A percentile compares a stretch with the other conserved stretches of the same genome.
Evolutionary conservation across 2,329 filamentous ascomycete genomes (phyloP).

Genomic region (Zasmidium angulare): DNA sequence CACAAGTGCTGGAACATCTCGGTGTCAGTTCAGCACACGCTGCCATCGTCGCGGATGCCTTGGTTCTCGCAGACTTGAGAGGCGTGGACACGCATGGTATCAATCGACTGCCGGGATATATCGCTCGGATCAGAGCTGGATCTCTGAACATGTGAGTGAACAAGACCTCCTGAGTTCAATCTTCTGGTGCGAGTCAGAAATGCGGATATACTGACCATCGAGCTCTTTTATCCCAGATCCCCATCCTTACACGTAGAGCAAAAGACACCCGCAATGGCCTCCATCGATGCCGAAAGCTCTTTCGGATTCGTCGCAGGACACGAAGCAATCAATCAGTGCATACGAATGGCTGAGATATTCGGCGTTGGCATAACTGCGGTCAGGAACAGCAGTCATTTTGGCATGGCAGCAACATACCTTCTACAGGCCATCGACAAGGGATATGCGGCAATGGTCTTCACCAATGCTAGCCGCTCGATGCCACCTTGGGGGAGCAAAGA

Average conservation of each 20-base stretch:
- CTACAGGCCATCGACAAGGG: constrained; percentile 69
- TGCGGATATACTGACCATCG: too few species aligned
- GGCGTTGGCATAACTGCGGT: background rate
- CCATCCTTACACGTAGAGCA: background rate
- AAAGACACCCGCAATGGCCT: background rate
- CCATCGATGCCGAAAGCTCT: background rate
- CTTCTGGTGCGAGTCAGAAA: too few species aligned
- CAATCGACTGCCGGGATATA: background rate
- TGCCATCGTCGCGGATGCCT: background rate
- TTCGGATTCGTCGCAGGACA: background rate
- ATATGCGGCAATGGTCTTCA: constrained; percentile 59
- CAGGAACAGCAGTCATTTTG: constrained; percentile 77
- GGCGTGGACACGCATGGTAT: background rate
- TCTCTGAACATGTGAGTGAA: background rate
- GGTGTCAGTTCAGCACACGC: background rate
- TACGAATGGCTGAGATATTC: background rate
- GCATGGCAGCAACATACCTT: constrained; percentile 76
- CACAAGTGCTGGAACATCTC: background rate
- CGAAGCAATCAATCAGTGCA: background rate
- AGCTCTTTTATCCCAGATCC: background rate
- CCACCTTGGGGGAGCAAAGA: constrained; percentile 66
- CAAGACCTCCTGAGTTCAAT: too few species aligned
- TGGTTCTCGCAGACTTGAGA: background rate
- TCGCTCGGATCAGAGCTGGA: background rate
- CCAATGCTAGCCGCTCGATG: constrained; percentile 64